Base-by-base conservation (phyloP, 345 rosid genomes). In the Hibiscus trionum region DNA sequence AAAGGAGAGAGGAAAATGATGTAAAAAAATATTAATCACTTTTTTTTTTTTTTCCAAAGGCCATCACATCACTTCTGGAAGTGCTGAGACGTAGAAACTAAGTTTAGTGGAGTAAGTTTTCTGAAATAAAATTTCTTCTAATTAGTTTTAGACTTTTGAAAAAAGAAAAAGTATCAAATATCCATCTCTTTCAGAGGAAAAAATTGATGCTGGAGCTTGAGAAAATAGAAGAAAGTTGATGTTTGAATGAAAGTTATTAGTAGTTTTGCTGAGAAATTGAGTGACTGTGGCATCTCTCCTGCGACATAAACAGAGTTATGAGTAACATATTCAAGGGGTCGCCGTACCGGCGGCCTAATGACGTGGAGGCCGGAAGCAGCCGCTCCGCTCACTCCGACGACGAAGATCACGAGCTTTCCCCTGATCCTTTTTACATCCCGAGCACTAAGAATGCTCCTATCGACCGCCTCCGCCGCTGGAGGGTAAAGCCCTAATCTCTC, bases 381-480 rank as follows among this genome's bases (percentile, higher is more conserved):
- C 77, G 70, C 65, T 78, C 79, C 14, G 73, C 14, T 16, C 72
- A 63, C 24, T 31, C 12, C 2, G 87, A 55, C 0, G 77, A 76
- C 3, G 76, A 75, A 4, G 59, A 53, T 0, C 79, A 79, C 2
- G 77, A 75, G 14, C 39, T 47, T 2, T 76, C 81, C 46, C 79
- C 80, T 17, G 82, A 78, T 80, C 89, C 97, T 0, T 96, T 96
- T 68, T 72, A 84, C 29, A 88, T 96, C 76, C 5, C 86, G 27
- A 84, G 83, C 16, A 91, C 98, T 56, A 96, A 96, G 80, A 83
- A 93, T 80, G 96, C 83, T 72, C 73, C 97, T 0, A 8, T 75
- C 56, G 86, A 86, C 15, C 87, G 88, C 35, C 87, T 96, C 70
- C 82, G 84, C 73, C 86, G 93, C 6, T 96, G 98, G 99, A 87